Evolutionary conservation across 805 yeast genomes (phyloP).

Genomic region (Wickerhamiella vanderwaltii): DNA sequence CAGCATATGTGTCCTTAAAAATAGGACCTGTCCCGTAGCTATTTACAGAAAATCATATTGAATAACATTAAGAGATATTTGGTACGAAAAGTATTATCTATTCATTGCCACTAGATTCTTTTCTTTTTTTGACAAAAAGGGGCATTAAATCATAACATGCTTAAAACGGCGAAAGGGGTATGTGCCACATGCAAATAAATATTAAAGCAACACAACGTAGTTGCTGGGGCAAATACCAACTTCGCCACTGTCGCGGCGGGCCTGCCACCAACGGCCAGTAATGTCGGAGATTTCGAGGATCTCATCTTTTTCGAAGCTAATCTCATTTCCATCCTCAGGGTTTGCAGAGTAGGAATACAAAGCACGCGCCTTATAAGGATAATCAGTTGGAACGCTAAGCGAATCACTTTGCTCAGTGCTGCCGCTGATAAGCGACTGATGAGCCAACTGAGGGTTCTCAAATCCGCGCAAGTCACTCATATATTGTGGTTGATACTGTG

Average conservation of each 20-base stretch:
- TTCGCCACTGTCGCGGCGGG: constrained; percentile 76
- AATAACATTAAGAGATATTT: too few species aligned
- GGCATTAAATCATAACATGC: too few species aligned
- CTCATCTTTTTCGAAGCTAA: constrained; percentile 83
- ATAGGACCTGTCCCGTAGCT: too few species aligned
- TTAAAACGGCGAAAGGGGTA: too few species aligned
- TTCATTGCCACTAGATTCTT: too few species aligned
- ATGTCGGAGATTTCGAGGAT: constrained; percentile 84
- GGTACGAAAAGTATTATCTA: too few species aligned
- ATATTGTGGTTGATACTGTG: constrained; percentile 14
- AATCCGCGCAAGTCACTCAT: constrained; percentile 16
- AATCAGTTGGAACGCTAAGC: constrained; percentile 29
- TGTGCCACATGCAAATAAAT: constrained; percentile 9
- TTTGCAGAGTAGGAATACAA: constrained; percentile 79
- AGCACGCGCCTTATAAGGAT: constrained; percentile 78
- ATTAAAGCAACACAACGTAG: constrained; percentile 52
- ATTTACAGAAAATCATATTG: too few species aligned
- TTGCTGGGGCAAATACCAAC: constrained; percentile 95
- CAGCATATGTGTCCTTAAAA: too few species aligned
- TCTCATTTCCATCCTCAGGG: constrained; percentile 85
- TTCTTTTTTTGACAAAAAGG: too few species aligned
- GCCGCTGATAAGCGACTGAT: constrained; percentile 9
- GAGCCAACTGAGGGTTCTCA: constrained; percentile 9
- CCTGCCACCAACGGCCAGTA: constrained; percentile 98
- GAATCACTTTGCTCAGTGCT: constrained; percentile 12